Base-by-base conservation (phyloP, 2,329 filamentous ascomycete genomes). In the Penicillium janthinellum region DNA sequence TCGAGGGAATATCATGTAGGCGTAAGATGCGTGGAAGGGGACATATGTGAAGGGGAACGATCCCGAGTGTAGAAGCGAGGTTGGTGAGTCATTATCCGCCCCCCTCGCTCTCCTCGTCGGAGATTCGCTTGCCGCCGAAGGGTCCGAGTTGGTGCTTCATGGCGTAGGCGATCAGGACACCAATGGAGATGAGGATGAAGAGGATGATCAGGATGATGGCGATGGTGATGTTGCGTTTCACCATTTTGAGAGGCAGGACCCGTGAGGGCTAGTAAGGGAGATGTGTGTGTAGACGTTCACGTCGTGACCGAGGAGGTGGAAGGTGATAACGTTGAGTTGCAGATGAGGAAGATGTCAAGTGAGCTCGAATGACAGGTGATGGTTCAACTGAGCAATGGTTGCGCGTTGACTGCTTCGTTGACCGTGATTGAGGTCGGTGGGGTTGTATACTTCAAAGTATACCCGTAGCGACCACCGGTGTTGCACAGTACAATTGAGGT, bases 121-220 rank as follows among this genome's bases (percentile, higher is more conserved):
- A 54, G 7, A 70, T 65, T 15, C 67, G 68, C 57, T 68, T 69
- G 56, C 62, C 62, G 2, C 64, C 66, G 59, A 75, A 76, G 60
- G 75, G 67, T 0, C 66, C 63, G 28, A 74, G 64, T 34, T 71
- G 71, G 59, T 76, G 70, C 54, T 75, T 67, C 54, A 73, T 67
- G 5, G 72, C 70, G 55, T 69, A 77, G 63, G 76, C 75, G 10
- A 67, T 67, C 54, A 74, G 79, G 4, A 76, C 78, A 42, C 77
- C 74, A 28, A 78, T 59, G 20, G 77, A 77, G 41, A 82, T 75
- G 49, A 82, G 60, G 53, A 82, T 60, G 67, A 82, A 82, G 56
- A 82, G 73, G 47, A 80, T 62, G 64, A 82, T 81, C 63, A 82
- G 75, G 67, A 82, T 82, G 58, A 82, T 76, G 14, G 80, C 80